phyloP scores from a whole-genome alignment of 257 asterid genomes.

The Fraxinus anomala region DNA sequence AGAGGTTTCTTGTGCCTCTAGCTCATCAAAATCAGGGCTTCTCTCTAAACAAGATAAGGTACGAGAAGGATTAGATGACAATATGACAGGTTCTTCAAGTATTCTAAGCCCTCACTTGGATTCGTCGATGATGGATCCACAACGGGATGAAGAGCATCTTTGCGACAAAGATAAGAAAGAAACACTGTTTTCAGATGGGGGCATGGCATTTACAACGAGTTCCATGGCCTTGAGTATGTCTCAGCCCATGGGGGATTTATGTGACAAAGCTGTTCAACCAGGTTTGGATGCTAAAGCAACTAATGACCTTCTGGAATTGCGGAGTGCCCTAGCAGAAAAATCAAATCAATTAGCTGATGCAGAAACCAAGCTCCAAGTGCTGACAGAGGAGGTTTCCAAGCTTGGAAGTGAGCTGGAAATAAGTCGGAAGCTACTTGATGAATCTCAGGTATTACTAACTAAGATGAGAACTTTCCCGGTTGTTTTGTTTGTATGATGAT shows the following conservation, averaged over 20 bases:
- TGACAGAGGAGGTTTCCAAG: constrained; percentile 64
- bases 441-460: constrained; percentile 80
- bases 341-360: constrained; percentile 59
- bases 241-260: constrained; percentile 47
- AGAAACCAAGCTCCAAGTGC: constrained; percentile 55
- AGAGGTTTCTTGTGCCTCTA: constrained; percentile 60
- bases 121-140: constrained; percentile 81
- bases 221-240: constrained; percentile 83
- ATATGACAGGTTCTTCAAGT: constrained; percentile 80
- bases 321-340: constrained; percentile 60
- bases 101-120: constrained; percentile 66
- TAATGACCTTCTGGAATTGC: constrained; percentile 51
- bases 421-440: constrained; percentile 77
- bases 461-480: background rate
- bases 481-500: background rate
- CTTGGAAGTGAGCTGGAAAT: constrained; percentile 75
- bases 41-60: constrained; percentile 53
- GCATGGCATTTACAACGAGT: constrained; percentile 51
- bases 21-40: constrained; percentile 49
- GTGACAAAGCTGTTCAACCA: constrained; percentile 42
- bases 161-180: constrained; percentile 58
- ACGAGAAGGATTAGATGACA: constrained; percentile 69
- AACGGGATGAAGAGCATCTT: constrained; percentile 57
- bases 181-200: constrained; percentile 41
- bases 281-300: constrained; percentile 43